Base-by-base conservation (phyloP, 805 yeast species). In the Kodamaea laetipori region DNA sequence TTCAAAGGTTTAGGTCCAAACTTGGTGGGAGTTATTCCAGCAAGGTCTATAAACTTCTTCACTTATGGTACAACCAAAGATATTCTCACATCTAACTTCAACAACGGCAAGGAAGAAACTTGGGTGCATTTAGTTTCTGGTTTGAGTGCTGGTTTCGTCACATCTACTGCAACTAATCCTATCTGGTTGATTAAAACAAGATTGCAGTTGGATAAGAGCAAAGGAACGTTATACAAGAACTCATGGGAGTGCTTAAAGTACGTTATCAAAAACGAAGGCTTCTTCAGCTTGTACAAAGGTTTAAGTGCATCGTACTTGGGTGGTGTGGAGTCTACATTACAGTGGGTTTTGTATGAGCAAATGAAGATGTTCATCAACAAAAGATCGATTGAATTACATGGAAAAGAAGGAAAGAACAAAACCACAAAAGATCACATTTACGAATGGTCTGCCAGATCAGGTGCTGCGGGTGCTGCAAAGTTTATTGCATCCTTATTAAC, bases 1-100 rank as follows among this genome's bases (percentile, higher is more conserved):
- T 94, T 94, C 66, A 86, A 87, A 66, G 99, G 99, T 9, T 69
- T 94, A 39, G 99, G 99, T 0, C 99, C 99, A 7, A 94, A 92
- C 56, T 72, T 94, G 53, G 95, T 92, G 12, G 99, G 99, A 42
- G 98, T 94, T 11, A 92, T 94, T 32, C 99, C 99, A 0, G 98
- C 99, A 1, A 77, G 99, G 62, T 86, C 97, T 21, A 95, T 94
- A 51, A 94, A 94, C 64, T 94, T 94, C 63, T 90, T 90, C 73
- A 89, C 97, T 0, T 94, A 94, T 62, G 96, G 97, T n/a, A 74
- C 87, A n/a, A 81, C 95, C 4, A 94, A 94, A 57, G 92, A 86
- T 17, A 39, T 85, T 11, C 63, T 90, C n/a, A 75, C 88, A 6
- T 67, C 68, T 13, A 71, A 76, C 34, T 80, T 89, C 64, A 84